Conservation (phyloP, 83 land plant genomes). For the Diphasiastrum complanatum region DNA sequence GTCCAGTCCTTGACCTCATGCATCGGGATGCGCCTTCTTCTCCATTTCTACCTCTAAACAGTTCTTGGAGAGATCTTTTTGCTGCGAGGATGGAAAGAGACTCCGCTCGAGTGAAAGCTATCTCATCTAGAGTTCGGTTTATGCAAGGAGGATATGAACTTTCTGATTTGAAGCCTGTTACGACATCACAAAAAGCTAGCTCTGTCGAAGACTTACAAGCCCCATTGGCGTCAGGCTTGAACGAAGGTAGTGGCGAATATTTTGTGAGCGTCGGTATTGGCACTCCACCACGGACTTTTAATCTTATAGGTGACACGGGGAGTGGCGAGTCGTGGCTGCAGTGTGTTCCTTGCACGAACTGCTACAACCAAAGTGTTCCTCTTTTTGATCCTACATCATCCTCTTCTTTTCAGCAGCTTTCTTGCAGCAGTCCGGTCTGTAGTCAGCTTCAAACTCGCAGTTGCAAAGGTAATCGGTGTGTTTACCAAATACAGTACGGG, state of each 20-base stretch:
- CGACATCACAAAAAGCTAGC: too few relatives aligned
- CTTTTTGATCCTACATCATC: not conserved
- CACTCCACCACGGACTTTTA: not conserved
- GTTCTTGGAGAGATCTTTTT: too few relatives aligned
- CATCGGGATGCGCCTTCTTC: too few relatives aligned
- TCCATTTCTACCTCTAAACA: too few relatives aligned
- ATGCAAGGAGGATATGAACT: too few relatives aligned
- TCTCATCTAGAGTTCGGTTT: too few relatives aligned
- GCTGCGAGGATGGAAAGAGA: too few relatives aligned
- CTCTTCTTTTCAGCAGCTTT: not conserved
- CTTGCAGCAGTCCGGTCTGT: not conserved
- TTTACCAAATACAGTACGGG: not conserved
- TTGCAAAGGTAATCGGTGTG: not conserved
- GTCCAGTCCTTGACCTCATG: too few relatives aligned
- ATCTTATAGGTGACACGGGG: constrained; percentile 11
- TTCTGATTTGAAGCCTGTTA: too few relatives aligned
- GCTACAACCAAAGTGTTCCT: constrained; percentile 6
- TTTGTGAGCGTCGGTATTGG: not conserved
- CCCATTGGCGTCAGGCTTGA: not conserved
- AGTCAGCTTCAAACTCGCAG: not conserved
- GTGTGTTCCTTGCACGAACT: constrained; percentile 5
- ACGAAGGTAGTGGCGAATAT: not conserved
- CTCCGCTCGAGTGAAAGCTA: too few relatives aligned
- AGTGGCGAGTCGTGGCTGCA: constrained; percentile 7
- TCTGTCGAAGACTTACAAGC: not conserved